Evolutionary conservation across 139 green algal genomes (phyloP), one percentile per base, ranked within the genome.

Genomic region (Chlamydomonas incerta): DNA sequence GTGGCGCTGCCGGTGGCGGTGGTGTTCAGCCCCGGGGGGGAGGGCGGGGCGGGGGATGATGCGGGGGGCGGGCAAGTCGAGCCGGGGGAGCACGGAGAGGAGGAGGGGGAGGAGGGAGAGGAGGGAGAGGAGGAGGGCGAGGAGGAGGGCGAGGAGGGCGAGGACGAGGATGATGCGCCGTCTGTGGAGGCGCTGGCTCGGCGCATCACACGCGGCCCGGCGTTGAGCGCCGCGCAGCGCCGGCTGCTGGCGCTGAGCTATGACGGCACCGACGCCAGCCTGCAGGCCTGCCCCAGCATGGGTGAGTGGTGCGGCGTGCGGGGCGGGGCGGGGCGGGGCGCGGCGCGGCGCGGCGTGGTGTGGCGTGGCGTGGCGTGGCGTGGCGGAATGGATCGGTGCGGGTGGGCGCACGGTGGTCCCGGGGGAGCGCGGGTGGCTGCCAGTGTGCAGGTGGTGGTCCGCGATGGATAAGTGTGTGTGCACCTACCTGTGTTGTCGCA

Each of bases 221-320:
- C 37, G 26, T 10, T 72, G 60, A 31, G 26, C 26, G 35, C 75
- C 24, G 15, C 75, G 3, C 75, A 82, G 60, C 26, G 21, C 60
- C 75, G 60, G 60, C 75, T 82, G 75, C 35, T 82, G 62, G 28
- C 24, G 21, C 58, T 82, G 37, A 47, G 35, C 23, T 82, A n/a
- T 26, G 75, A 82, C 63, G 75, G 75, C 10, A 52, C 31, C 0
- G 28, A 37, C 31, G 75, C 14, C 75, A 82, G 75, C 60, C 0
- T 47, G 20, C 37, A 31, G 21, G 24, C 3, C 15, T 82, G 75
- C 35, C 75, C 75, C 6, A 37, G 62, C 18, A 60, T 82, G 28
- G 35, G 60, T 82, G 35, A 13, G 75, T 33, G 37, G 0, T 2
- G 35, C 8, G 24, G 0, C 0, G 60, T 31, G 60, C 23, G 28